These are phyloP conservation scores for Metarhizium robertsii DNA, from an alignment of 2,329 filamentous ascomycete species.

Conservation along the genomic window DNA sequence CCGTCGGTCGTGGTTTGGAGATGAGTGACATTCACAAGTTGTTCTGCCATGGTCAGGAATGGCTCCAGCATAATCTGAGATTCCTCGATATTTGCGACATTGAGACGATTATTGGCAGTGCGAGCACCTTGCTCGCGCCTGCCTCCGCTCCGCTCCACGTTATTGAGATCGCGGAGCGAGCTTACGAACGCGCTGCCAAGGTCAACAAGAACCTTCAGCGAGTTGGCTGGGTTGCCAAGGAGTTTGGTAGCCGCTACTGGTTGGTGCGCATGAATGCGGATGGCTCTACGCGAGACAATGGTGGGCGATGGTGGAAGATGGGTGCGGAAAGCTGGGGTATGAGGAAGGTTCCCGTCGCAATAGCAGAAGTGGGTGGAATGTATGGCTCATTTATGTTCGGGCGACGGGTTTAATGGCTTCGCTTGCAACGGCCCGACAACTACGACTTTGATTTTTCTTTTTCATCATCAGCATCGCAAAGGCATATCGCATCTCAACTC, in stretches of 20 bases:
- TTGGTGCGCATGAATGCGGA: constrained; percentile 47
- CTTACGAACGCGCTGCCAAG: constrained; percentile 56
- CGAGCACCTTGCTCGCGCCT: constrained; percentile 48
- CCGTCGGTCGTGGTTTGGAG: constrained; percentile 58
- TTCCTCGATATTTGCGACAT: constrained; percentile 69
- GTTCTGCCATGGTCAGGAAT: constrained; percentile 42
- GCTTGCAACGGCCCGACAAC: not conserved
- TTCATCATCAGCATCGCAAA: not conserved
- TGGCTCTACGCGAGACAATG: constrained; percentile 24
- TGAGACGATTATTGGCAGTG: constrained; percentile 45
- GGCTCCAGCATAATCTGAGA: constrained; percentile 49
- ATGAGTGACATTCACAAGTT: constrained; percentile 56
- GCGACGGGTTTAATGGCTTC: constrained; percentile 37
- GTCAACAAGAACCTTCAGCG: constrained; percentile 49
- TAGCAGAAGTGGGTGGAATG: constrained; percentile 86
- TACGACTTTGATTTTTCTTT: not conserved
- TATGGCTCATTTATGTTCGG: constrained; percentile 69
- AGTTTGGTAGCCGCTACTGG: constrained; percentile 58
- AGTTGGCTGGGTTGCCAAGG: constrained; percentile 61
- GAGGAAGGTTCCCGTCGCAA: constrained; percentile 83
- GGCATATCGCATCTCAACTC: constrained; percentile 11
- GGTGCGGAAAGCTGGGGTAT: constrained; percentile 78
- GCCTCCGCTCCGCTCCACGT: constrained; percentile 63
- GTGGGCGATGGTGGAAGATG: constrained; percentile 70
- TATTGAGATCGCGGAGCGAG: constrained; percentile 62